A percentile compares a stretch with the other conserved stretches of the same genome.
phyloP scores from a whole-genome alignment of 805 yeast genomes.

The Cyberlindnera americana region DNA sequence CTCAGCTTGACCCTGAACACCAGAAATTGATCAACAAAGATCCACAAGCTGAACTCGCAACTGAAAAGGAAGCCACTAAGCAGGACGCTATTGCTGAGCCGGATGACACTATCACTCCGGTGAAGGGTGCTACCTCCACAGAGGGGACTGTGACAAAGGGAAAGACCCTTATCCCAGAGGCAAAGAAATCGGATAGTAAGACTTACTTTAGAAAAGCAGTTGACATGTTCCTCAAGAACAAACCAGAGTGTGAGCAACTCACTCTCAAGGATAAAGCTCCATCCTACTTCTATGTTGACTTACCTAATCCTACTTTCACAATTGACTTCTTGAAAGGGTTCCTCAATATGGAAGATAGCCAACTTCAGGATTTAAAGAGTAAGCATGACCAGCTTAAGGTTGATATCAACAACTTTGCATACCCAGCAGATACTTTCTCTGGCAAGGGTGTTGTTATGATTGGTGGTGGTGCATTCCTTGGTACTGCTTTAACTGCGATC shows the following conservation, averaged over 20 bases:
- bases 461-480: conserved; percentile 43
- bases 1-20: conserved; percentile 1
- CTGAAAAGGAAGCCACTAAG: too few species aligned
- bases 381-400: conserved; percentile 22
- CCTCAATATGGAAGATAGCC: conserved; percentile 19
- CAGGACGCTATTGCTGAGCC: background rate
- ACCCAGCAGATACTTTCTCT: conserved; percentile 23
- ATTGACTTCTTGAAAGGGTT: conserved; percentile 22
- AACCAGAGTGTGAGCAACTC: conserved; percentile 20
- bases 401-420: conserved; percentile 17
- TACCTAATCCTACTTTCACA: conserved; percentile 27
- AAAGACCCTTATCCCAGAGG: background rate
- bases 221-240: conserved; percentile 20
- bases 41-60: background rate
- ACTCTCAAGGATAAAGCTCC: conserved; percentile 25
- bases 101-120: background rate
- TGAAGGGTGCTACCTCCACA: too few species aligned
- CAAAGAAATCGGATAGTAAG: background rate
- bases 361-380: conserved; percentile 17
- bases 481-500: conserved; percentile 38
- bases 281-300: conserved; percentile 26
- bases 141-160: background rate
- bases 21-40: background rate
- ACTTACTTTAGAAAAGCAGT: conserved; percentile 21
- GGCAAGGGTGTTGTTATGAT: conserved; percentile 35